Evolutionary conservation across 306 rosid genomes (phyloP).

Genomic region (Ormosia emarginata): DNA sequence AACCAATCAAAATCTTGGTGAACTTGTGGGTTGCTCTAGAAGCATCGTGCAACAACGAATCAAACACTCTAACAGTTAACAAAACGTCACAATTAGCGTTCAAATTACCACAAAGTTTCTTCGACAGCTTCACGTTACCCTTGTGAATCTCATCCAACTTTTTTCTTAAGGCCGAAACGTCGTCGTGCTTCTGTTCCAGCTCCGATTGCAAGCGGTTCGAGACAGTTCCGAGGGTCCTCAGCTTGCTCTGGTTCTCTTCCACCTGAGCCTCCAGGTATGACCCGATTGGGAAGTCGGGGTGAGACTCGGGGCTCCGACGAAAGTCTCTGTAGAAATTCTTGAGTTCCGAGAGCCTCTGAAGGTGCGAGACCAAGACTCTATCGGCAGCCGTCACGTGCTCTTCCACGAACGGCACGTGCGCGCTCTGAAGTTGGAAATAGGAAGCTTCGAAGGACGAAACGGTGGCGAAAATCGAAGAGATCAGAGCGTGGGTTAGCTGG

Average conservation of each 20-base stretch:
- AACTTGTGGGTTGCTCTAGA: slow-evolving; percentile 67
- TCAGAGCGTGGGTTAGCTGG: slow-evolving; percentile 38
- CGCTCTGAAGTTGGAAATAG: slow-evolving; percentile 78
- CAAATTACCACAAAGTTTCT: slow-evolving; percentile 57
- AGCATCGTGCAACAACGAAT: slow-evolving; percentile 72
- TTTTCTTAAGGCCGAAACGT: slow-evolving; percentile 50
- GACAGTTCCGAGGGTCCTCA: slow-evolving; percentile 76
- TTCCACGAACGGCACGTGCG: slow-evolving; percentile 82
- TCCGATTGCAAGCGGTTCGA: slow-evolving; percentile 76
- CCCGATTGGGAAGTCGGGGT: slow-evolving; percentile 45
- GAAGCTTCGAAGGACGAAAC: slow-evolving; percentile 90
- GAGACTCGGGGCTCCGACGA: slow-evolving; percentile 24
- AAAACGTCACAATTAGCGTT: slow-evolving; percentile 62
- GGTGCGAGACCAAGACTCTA: slow-evolving; percentile 78
- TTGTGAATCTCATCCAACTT: slow-evolving; percentile 64
- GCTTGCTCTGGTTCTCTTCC: slow-evolving; percentile 92
- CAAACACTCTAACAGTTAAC: slow-evolving; percentile 70
- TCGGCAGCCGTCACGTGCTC: slow-evolving; percentile 68
- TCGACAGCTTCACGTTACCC: slow-evolving; percentile 52
- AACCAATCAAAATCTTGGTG: slow-evolving; percentile 69
- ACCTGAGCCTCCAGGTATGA: slow-evolving; percentile 86
- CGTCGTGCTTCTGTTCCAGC: slow-evolving; percentile 79
- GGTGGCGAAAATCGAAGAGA: slow-evolving; percentile 75
- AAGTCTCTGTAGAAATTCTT: slow-evolving; percentile 52
- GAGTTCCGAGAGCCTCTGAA: slow-evolving; percentile 73